phyloP scores from a whole-genome alignment of 371 early-diverging fungal species.

The Catenaria anguillulae region DNA sequence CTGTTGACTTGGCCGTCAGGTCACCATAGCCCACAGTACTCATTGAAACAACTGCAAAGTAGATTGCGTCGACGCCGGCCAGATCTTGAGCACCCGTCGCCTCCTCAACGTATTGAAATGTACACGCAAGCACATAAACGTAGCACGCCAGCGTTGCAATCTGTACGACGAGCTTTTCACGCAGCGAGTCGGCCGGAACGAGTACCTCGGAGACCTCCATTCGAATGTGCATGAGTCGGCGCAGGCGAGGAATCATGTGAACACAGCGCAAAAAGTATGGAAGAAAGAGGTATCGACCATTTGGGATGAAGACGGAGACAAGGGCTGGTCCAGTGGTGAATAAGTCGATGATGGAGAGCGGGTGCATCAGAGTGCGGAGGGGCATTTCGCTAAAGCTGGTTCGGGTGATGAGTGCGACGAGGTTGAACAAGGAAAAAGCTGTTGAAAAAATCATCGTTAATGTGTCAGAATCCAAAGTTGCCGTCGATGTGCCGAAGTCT shows the following conservation, averaged over 20 bases:
- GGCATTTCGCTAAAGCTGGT: neutral
- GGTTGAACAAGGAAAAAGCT: neutral
- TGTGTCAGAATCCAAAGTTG: too few relatives aligned
- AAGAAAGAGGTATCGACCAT: slow-evolving; percentile 39
- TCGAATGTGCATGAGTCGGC: slow-evolving; percentile 41
- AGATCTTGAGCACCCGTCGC: too few relatives aligned
- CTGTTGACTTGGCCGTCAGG: slow-evolving; percentile 44
- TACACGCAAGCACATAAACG: slow-evolving; percentile 49
- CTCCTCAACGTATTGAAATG: slow-evolving; percentile 51
- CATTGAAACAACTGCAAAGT: slow-evolving; percentile 45
- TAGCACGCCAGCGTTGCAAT: slow-evolving; percentile 43
- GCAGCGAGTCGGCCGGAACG: slow-evolving; percentile 38
- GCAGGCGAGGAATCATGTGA: slow-evolving; percentile 36
- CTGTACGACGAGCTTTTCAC: slow-evolving; percentile 42
- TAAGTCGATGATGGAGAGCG: slow-evolving; percentile 33
- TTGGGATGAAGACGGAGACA: slow-evolving; percentile 26
- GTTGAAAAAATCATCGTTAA: too few relatives aligned
- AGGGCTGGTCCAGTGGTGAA: slow-evolving; percentile 38
- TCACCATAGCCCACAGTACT: slow-evolving; percentile 74
- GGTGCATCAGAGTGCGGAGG: slow-evolving; percentile 23
- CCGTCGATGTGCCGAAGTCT: too few relatives aligned
- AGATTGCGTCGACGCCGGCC: too few relatives aligned
- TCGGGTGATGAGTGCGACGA: neutral
- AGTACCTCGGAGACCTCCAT: slow-evolving; percentile 21
- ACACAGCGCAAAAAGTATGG: slow-evolving; percentile 47